Conservation (phyloP, 2,329 filamentous ascomycete species). For the Aspergillus carbonarius region DNA sequence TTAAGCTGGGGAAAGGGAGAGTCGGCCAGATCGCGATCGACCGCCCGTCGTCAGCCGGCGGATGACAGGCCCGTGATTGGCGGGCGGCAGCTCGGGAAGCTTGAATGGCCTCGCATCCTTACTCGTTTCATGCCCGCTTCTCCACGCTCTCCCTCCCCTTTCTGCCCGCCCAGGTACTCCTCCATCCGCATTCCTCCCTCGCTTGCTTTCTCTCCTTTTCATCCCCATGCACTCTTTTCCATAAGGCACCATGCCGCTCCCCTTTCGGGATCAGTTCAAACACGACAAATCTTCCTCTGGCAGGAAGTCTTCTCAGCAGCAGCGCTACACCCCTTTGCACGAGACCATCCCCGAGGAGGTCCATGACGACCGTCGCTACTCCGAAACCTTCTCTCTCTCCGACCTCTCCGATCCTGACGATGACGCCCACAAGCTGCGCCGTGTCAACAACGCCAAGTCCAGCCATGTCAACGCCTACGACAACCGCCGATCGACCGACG, state of each 20-base stretch:
- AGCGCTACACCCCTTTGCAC: slow-evolving; percentile 19
- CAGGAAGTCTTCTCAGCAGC: background rate
- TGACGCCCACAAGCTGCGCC: slow-evolving; percentile 14
- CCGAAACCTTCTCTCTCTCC: slow-evolving; percentile 14
- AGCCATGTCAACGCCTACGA: slow-evolving; percentile 9
- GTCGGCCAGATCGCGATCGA: background rate
- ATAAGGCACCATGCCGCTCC: slow-evolving; percentile 17
- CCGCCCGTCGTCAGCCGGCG: background rate
- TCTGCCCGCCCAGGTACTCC: no score
- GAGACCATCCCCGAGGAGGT: slow-evolving; percentile 22
- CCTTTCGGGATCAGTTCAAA: background rate
- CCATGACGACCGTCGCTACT: slow-evolving; percentile 4
- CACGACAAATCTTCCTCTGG: background rate
- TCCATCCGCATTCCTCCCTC: background rate
- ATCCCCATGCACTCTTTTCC: background rate
- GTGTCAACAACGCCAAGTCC: slow-evolving; percentile 7
- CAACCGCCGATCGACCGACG: slow-evolving; percentile 20
- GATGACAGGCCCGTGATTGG: background rate
- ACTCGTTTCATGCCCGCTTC: background rate
- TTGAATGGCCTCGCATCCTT: background rate
- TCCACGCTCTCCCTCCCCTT: background rate
- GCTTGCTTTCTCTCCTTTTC: background rate
- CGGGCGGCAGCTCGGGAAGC: background rate
- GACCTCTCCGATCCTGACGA: slow-evolving; percentile 13
- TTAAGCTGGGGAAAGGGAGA: background rate